phyloP scores from a whole-genome alignment of 768 basidiomycete species.

The Trametes elegans region DNA sequence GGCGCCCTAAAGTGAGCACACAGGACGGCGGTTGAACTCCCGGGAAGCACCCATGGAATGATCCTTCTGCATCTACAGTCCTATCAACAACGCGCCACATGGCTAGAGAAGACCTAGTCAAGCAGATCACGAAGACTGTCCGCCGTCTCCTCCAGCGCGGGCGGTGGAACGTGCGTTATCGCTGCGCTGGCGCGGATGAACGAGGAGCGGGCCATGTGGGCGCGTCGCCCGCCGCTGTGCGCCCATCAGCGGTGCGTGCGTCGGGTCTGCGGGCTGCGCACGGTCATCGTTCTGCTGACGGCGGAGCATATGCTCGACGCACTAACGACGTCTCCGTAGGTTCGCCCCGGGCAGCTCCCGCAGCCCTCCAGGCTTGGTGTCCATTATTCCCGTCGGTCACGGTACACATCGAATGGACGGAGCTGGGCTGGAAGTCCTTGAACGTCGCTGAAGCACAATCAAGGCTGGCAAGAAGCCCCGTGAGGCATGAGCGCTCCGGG shows the following conservation, averaged over 20 bases:
- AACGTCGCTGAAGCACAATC: too few species aligned
- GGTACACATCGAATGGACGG: too few species aligned
- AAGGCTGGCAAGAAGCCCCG: too few species aligned
- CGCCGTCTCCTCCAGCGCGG: neutral
- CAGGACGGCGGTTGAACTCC: neutral
- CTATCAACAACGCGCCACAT: too few species aligned
- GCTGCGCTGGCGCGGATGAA: neutral
- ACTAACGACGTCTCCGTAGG: neutral
- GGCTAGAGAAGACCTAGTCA: too few species aligned
- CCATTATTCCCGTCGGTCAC: too few species aligned
- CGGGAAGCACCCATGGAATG: neutral
- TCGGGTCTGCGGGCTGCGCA: neutral
- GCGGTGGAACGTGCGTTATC: slow-evolving; percentile 9
- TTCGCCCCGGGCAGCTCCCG: neutral
- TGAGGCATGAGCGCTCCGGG: too few species aligned
- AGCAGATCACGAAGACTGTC: too few species aligned
- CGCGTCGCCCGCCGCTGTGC: neutral
- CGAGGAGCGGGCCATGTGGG: neutral
- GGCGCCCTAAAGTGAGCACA: neutral
- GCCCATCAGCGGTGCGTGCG: neutral
- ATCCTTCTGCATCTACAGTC: too few species aligned
- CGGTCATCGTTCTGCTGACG: neutral
- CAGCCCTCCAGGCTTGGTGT: neutral
- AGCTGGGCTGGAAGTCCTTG: too few species aligned
- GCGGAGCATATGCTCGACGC: slow-evolving; percentile 2